Conservation (phyloP, 768 basidiomycete species). For the Leccinum subgranulosum region DNA sequence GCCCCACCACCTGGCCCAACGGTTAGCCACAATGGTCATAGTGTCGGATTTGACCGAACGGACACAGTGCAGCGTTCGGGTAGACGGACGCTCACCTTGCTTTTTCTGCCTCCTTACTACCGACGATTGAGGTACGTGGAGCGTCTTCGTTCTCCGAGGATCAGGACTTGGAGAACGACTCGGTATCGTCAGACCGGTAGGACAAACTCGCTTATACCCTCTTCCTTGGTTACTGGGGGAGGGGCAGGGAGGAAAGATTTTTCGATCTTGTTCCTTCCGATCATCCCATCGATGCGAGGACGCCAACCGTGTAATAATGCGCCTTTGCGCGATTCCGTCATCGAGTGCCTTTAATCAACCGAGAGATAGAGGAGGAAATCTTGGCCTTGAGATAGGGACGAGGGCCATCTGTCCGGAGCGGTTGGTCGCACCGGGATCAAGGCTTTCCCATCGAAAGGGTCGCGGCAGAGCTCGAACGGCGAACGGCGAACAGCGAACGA, state of each 20-base stretch:
- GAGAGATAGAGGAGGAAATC: neutral
- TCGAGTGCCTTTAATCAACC: neutral
- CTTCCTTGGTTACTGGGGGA: neutral
- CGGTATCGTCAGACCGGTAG: neutral
- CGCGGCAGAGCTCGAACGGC: constrained; percentile 5
- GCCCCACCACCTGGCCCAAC: neutral
- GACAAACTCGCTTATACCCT: neutral
- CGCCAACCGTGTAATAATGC: constrained; percentile 3
- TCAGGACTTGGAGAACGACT: constrained; percentile 3
- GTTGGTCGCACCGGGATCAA: neutral
- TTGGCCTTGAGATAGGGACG: neutral
- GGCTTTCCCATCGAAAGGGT: constrained; percentile 22
- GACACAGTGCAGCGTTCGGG: neutral
- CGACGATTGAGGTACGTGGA: neutral
- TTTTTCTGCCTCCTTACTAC: neutral
- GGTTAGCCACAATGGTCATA: constrained; percentile 2
- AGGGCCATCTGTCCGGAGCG: constrained; percentile 8
- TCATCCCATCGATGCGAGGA: constrained; percentile 6
- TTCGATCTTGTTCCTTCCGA: neutral
- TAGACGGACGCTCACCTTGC: neutral
- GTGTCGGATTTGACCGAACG: constrained; percentile 1
- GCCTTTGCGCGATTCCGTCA: constrained; percentile 7
- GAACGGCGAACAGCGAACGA: neutral
- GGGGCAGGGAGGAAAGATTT: neutral
- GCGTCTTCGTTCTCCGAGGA: constrained; percentile 4